phyloP scores from a whole-genome alignment of 371 early-diverging fungal species.

The Lichtheimia hyalospora region DNA sequence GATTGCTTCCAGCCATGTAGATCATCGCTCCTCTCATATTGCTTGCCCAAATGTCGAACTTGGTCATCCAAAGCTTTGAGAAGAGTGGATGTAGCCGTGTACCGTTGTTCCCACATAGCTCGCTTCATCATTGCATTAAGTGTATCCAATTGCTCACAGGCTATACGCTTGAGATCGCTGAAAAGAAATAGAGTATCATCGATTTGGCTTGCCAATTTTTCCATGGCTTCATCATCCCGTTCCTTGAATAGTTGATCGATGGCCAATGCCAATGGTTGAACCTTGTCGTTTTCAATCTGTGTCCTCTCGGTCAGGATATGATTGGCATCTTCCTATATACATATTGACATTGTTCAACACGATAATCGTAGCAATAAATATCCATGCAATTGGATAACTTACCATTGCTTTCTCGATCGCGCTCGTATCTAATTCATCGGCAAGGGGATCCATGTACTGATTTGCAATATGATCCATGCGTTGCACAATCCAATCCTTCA shows the following conservation, averaged over 20 bases:
- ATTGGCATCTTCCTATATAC: too few relatives aligned
- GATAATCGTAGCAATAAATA: too few relatives aligned
- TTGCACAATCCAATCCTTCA: conserved; percentile 34
- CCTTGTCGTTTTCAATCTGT: conserved; percentile 4
- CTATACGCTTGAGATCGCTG: conserved; percentile 19
- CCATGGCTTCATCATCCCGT: conserved; percentile 24
- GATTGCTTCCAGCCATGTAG: not conserved
- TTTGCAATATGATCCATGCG: conserved; percentile 9
- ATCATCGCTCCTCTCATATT: not conserved
- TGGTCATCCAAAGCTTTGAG: conserved; percentile 39
- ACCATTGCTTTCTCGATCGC: too few relatives aligned
- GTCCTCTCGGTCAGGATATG: not conserved
- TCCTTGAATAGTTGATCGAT: not conserved
- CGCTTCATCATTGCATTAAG: conserved; percentile 34
- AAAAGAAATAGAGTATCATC: conserved; percentile 31
- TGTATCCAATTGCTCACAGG: conserved; percentile 26
- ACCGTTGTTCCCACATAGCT: conserved; percentile 27
- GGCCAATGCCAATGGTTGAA: not conserved
- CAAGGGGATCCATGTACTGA: not conserved
- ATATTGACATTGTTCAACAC: too few relatives aligned
- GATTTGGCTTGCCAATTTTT: conserved; percentile 22
- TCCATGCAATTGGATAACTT: too few relatives aligned
- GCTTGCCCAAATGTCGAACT: conserved; percentile 11
- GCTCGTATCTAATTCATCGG: not conserved
- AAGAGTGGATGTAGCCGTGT: conserved; percentile 14